phyloP scores from a whole-genome alignment of 345 rosid species.

The Pistacia vera region DNA sequence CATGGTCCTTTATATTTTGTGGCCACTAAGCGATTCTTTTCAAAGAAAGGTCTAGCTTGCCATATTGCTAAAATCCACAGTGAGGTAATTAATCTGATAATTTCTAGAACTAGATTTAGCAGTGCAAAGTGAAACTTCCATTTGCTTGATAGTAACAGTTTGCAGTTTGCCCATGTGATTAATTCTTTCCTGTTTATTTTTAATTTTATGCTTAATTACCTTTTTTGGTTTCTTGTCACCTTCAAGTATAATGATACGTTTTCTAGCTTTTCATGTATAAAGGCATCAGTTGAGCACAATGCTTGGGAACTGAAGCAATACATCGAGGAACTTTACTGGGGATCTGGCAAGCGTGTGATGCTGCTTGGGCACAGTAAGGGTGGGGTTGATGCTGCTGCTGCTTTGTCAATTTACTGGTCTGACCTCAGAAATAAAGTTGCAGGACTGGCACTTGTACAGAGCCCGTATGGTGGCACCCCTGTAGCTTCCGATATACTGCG shows the following conservation, averaged over 20 bases:
- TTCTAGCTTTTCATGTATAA: constrained; percentile 19
- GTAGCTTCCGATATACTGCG: constrained; percentile 73
- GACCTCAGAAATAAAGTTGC: constrained; percentile 66
- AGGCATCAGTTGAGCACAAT: constrained; percentile 78
- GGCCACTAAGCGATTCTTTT: constrained; percentile 60
- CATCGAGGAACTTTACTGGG: constrained; percentile 80
- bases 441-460: constrained; percentile 71
- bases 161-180: not conserved
- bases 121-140: not conserved
- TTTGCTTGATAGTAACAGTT: not conserved
- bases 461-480: constrained; percentile 74
- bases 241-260: constrained; percentile 12
- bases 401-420: constrained; percentile 55
- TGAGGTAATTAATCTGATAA: constrained; percentile 45
- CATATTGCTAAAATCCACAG: constrained; percentile 75
- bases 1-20: constrained; percentile 74
- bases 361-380: constrained; percentile 83
- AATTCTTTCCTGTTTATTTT: not conserved
- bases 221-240: not conserved
- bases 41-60: constrained; percentile 72
- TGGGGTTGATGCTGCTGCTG: constrained; percentile 82
- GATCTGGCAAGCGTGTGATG: constrained; percentile 69
- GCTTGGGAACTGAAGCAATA: constrained; percentile 74
- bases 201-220: not conserved
- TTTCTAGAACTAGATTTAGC: not conserved